These are phyloP conservation scores for Cladosporium sp. DNA, from an alignment of 2,329 filamentous ascomycete species.

Conservation along the genomic window DNA sequence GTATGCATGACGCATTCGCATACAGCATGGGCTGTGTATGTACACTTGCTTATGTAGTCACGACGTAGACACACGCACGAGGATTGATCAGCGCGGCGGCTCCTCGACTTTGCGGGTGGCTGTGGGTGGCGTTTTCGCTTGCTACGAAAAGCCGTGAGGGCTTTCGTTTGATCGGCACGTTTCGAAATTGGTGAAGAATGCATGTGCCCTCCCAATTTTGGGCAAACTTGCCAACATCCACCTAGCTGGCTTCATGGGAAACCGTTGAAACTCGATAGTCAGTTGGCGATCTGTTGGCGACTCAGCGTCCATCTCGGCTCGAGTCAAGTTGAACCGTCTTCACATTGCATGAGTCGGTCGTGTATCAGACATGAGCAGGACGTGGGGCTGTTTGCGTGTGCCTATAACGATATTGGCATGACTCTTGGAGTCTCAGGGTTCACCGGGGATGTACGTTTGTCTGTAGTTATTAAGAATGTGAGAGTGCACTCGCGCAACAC, in stretches of 20 bases:
- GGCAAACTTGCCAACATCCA: background rate
- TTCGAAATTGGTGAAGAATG: background rate
- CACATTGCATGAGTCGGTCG: background rate
- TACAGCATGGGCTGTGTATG: slow-evolving; percentile 1
- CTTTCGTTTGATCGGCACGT: slow-evolving; percentile 6
- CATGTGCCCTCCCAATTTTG: slow-evolving; percentile 1
- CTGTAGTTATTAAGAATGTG: background rate
- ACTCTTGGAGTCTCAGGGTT: background rate
- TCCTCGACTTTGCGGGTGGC: background rate
- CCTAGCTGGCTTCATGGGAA: background rate
- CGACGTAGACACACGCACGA: background rate
- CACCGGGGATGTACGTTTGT: background rate
- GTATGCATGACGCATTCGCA: slow-evolving; percentile 5
- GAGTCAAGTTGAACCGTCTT: background rate
- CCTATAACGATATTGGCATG: background rate
- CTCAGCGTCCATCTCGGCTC: background rate
- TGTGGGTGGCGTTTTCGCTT: slow-evolving; percentile 7
- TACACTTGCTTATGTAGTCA: background rate
- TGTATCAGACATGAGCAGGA: background rate
- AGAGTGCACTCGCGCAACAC: background rate
- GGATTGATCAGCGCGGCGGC: slow-evolving; percentile 3
- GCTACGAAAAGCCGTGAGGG: background rate
- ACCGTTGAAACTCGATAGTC: slow-evolving; percentile 7
- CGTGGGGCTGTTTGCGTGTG: background rate
- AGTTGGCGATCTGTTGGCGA: background rate